A percentile compares a stretch with the other conserved stretches of the same genome.
Evolutionary conservation across 1,139 yeast genomes (phyloP).

Genomic region (Saccharomycopsis crataegensis): DNA sequence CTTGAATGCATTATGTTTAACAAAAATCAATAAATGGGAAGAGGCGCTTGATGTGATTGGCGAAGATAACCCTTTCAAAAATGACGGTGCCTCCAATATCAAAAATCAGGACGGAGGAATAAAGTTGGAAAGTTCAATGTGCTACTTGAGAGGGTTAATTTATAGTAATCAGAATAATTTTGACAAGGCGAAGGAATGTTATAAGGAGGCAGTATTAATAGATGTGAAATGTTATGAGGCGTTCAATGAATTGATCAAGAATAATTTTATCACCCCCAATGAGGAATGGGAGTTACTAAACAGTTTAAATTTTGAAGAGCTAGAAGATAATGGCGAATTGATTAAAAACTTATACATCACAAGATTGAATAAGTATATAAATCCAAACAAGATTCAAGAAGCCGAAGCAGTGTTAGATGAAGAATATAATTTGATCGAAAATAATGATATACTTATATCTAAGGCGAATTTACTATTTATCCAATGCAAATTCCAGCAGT

Average conservation of each 20-base stretch:
- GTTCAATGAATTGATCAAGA: constrained; percentile 67
- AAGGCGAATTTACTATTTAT: constrained; percentile 67
- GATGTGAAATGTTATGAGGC: constrained; percentile 96
- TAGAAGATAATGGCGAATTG: constrained; percentile 77
- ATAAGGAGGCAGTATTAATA: constrained; percentile 75
- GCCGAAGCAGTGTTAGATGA: constrained; percentile 61
- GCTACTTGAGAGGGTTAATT: constrained; percentile 77
- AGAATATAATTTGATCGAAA: constrained; percentile 63
- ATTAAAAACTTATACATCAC: constrained; percentile 70
- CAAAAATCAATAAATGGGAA: constrained; percentile 74
- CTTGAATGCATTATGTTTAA: constrained; percentile 67
- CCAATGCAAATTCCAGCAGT: constrained; percentile 75
- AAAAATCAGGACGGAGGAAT: constrained; percentile 67
- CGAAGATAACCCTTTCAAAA: constrained; percentile 65
- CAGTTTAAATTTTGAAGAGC: constrained; percentile 60
- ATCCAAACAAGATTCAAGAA: constrained; percentile 51
- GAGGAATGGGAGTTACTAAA: constrained; percentile 83
- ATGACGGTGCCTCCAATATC: constrained; percentile 27
- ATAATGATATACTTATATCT: constrained; percentile 61
- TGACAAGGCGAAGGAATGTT: constrained; percentile 81
- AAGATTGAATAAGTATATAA: constrained; percentile 64
- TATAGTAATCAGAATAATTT: constrained; percentile 80
- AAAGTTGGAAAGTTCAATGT: constrained; percentile 79
- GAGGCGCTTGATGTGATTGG: constrained; percentile 87
- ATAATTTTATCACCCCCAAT: constrained; percentile 70